Evolutionary conservation across 306 rosid genomes (phyloP).

Genomic region (Arachis hypogaea): DNA sequence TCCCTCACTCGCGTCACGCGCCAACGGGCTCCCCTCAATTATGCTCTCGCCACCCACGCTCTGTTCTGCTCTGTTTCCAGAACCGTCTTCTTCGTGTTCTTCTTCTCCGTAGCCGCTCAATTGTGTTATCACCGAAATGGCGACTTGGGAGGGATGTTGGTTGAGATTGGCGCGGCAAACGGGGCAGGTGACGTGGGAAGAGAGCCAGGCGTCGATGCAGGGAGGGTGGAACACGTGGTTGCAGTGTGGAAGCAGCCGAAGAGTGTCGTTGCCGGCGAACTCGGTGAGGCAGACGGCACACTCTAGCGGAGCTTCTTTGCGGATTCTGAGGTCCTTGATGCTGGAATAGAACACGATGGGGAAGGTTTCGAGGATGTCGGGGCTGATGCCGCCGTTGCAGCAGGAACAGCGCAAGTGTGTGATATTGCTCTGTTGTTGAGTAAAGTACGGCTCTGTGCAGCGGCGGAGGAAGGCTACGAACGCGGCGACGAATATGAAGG

Average conservation of each 20-base stretch:
- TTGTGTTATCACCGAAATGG: background rate
- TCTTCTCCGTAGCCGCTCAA: background rate
- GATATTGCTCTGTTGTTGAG: background rate
- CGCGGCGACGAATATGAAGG: conserved; percentile 17
- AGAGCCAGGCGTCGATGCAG: conserved; percentile 66
- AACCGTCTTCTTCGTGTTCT: background rate
- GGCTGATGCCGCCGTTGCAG: conserved; percentile 37
- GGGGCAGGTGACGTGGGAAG: conserved; percentile 59
- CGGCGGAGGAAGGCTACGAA: conserved; percentile 20
- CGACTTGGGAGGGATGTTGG: background rate
- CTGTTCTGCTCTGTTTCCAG: background rate
- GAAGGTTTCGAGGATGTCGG: conserved; percentile 45
- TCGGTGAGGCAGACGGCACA: conserved; percentile 72
- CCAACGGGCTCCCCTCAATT: background rate
- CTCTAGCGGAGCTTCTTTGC: conserved; percentile 41
- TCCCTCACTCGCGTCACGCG: background rate
- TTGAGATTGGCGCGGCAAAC: conserved; percentile 55
- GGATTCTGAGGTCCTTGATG: conserved; percentile 49
- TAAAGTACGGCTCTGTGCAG: background rate
- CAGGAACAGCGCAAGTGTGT: background rate
- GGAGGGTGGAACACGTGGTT: conserved; percentile 61
- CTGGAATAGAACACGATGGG: conserved; percentile 58
- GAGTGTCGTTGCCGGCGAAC: conserved; percentile 46
- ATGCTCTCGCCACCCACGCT: background rate
- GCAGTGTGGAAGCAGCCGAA: conserved; percentile 64